These are phyloP conservation scores for Microcyclosporella mali DNA, from an alignment of 2,329 filamentous ascomycete genomes.

Conservation along the genomic window DNA sequence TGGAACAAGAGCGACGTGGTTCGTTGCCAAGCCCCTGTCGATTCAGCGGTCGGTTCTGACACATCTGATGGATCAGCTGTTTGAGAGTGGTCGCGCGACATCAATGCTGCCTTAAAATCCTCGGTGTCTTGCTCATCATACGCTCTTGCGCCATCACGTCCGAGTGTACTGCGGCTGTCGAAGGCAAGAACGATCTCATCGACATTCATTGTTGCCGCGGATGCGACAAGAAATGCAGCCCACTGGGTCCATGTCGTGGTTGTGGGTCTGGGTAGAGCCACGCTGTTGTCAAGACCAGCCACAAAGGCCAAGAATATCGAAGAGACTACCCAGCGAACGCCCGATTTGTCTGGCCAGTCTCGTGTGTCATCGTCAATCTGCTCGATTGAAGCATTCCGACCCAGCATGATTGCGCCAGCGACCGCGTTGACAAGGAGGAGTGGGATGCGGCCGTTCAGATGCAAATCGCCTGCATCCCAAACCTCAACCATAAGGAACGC, in stretches of 20 bases:
- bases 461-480: neutral
- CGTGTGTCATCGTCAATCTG: neutral
- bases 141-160: no score
- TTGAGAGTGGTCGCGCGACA: no score
- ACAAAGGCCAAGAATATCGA: neutral
- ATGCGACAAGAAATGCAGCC: neutral
- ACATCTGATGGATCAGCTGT: no score
- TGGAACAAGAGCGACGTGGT: no score
- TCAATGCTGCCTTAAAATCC: no score
- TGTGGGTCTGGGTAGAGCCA: neutral
- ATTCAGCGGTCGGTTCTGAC: no score
- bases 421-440: neutral
- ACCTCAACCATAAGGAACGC: neutral
- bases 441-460: neutral
- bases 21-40: no score
- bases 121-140: no score
- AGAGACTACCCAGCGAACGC: neutral
- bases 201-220: neutral
- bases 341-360: neutral
- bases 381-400: neutral
- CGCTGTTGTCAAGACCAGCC: neutral
- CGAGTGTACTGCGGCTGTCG: no score
- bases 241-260: neutral
- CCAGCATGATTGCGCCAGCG: neutral
- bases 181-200: no score